Percentiles rank a stretch among this genome's conserved stretches.
Conservation (phyloP, 2,329 filamentous ascomycete species). For the Botrytis paeoniae region DNA sequence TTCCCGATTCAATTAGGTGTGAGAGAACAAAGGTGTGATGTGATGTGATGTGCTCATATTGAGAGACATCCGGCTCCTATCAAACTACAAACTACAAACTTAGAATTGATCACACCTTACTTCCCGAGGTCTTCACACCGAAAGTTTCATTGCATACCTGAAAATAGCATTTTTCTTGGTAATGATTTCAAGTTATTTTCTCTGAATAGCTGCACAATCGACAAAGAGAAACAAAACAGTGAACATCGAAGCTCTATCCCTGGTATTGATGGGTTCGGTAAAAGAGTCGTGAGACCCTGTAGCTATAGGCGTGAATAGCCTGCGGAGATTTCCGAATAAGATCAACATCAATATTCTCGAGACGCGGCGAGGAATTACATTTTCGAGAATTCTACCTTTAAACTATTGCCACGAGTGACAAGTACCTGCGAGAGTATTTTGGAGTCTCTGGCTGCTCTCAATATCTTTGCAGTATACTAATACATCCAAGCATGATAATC, state of each 20-base stretch:
- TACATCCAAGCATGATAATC: not conserved
- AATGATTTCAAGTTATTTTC: not conserved
- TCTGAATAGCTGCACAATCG: not conserved
- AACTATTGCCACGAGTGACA: not conserved
- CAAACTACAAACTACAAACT: not conserved
- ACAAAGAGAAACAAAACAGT: not conserved
- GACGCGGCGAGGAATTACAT: not conserved
- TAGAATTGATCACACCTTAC: not conserved
- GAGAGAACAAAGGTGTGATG: no score
- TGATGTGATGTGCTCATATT: no score
- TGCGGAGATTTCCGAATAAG: not conserved
- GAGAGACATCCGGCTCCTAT: not conserved
- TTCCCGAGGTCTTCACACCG: not conserved
- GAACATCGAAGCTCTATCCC: not conserved
- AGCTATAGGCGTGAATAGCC: not conserved
- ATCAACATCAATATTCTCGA: not conserved
- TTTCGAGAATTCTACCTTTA: not conserved
- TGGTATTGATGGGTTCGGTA: not conserved
- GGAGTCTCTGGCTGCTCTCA: not conserved
- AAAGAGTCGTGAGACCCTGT: not conserved
- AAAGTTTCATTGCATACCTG: not conserved
- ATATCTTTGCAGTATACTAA: not conserved
- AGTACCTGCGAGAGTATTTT: not conserved
- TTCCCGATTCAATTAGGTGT: no score
- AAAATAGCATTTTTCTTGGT: not conserved